Base-by-base conservation (phyloP, 169 alveolate genomes). In the Babesia caballi region DNA sequence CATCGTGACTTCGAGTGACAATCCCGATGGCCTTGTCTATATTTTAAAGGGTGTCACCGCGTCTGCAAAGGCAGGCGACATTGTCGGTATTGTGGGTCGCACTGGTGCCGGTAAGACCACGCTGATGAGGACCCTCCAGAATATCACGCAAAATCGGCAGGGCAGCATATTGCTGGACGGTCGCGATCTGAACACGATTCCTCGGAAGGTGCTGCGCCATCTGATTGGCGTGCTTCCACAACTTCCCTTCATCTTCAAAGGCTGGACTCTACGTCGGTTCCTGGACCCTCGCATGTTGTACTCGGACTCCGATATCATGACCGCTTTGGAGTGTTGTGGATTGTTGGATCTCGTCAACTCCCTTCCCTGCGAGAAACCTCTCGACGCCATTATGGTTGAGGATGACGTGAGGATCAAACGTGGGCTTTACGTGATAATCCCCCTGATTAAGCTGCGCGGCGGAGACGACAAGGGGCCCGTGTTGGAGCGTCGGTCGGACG, bases 41-140 rank as follows among this genome's bases (percentile, higher is more conserved):
- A 49, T 67, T 6, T 27, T 77, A 60, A 77, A 49, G 53, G 38
- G 56, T 25, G 58, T 80, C 0, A 80, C 35, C 25, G 75, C 75
- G 35, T 32, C 42, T 23, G 70, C 88, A 11, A 8, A 11, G 17
- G 54, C 42, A 0, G 74, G 82, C 30, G 83, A 80, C 66, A 50
- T 80, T 4, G 52, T 80, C 3, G 88, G 83, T 15, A 51, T 80
- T 6, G 70, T 69, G 23, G 88, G 88, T 7, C 52, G 88, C 27
- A 80, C 88, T 19, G 88, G 88, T 2, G 76, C 88, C 7, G 88
- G 88, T 12, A 80, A 80, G 65, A 80, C 63, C 21, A 69, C 88
- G 32, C 75, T 80, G 49, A 32, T 80, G 53, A 33, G 63, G 6
- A 53, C 52, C 25, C 57, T 80, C 14, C 76, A 44, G 35, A 65